Base-by-base conservation (phyloP, 345 rosid species). In the Sisymbrium altissimum region DNA sequence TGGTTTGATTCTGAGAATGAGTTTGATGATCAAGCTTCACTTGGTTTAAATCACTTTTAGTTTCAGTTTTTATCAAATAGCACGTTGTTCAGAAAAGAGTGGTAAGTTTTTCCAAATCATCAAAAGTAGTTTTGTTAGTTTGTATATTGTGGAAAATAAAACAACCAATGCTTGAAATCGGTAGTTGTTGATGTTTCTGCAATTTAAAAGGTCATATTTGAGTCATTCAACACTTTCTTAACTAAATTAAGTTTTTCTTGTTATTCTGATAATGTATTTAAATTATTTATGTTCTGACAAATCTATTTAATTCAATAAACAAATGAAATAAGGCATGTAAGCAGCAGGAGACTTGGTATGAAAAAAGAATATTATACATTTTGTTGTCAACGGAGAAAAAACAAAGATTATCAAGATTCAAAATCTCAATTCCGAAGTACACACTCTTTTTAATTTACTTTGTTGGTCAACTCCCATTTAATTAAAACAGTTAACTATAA, bases 1-100 rank as follows among this genome's bases (percentile, higher is more conserved):
- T 76, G 74, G 87, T 55, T 81, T 68, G 84, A 76, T 57, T 52
- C 79, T 18, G 63, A 56, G 36, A 18, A 21, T 33, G 38, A 35
- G 65, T 45, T 62, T 66, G 68, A 59, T 52, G 50, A 66, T 65
- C 46, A 54, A 59, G 40, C 73, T 68, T 63, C 62, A 64, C 54
- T 18, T 68, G 44, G 33, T 25, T 27, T 35, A n/a, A 6, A 17
- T 11, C 9, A 17, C 27, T 30, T 50, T n/a, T 27, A 38, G 40
- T 23, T 23, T 23, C 25, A 23, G 25, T 23, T 23, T n/a, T 23
- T 23, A 23, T 23, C 25, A 23, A 23, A 23, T 3, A 23, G 25
- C 25, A 23, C 25, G 3, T 23, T 23, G 25, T 23, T 23, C 38
- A 33, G n/a, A n/a, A n/a, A n/a, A n/a, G n/a, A n/a, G n/a, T n/a